A percentile compares a stretch with the other conserved stretches of the same genome.
Conservation (phyloP, 805 yeast genomes). For the Wickerhamiella australiensis region DNA sequence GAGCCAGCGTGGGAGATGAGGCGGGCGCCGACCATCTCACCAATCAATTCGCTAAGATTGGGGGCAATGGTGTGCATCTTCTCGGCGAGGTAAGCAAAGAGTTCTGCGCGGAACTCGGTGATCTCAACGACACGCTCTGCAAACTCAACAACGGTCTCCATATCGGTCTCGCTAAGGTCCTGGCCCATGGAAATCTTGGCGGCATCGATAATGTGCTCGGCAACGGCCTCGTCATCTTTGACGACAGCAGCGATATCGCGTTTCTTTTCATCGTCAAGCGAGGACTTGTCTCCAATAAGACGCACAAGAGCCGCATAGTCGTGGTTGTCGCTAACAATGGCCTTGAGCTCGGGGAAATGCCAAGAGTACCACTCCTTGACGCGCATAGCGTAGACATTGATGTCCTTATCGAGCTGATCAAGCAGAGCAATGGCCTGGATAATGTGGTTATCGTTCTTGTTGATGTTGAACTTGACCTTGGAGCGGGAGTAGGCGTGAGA, state of each 20-base stretch:
- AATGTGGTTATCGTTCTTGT: slow-evolving; percentile 97
- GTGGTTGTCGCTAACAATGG: slow-evolving; percentile 81
- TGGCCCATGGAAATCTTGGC: slow-evolving; percentile 99
- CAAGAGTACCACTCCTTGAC: slow-evolving; percentile 98
- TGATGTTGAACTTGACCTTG: slow-evolving; percentile 96
- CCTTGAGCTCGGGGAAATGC: slow-evolving; percentile 97
- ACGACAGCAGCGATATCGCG: slow-evolving; percentile 87
- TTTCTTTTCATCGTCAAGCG: slow-evolving; percentile 40
- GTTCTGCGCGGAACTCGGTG: slow-evolving; percentile 75
- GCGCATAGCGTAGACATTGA: slow-evolving; percentile 94
- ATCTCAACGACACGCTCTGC: slow-evolving; percentile 89
- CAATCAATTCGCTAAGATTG: slow-evolving; percentile 88
- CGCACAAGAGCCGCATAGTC: slow-evolving; percentile 71
- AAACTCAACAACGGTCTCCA: slow-evolving; percentile 79
- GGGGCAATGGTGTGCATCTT: slow-evolving; percentile 99
- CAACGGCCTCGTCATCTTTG: slow-evolving; percentile 83
- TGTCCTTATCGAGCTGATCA: slow-evolving; percentile 96
- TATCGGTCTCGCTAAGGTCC: slow-evolving; percentile 88
- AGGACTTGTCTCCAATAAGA: slow-evolving; percentile 75
- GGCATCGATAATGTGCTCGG: slow-evolving; percentile 84
- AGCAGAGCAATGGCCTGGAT: slow-evolving; percentile 96
- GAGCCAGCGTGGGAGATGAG: slow-evolving; percentile 98
- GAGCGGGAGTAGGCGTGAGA: slow-evolving; percentile 99
- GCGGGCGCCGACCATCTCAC: slow-evolving; percentile 98
- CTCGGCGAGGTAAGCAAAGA: slow-evolving; percentile 77